These are phyloP conservation scores for Fraxinus paxiana DNA, from an alignment of 305 asterid species.

Conservation along the genomic window DNA sequence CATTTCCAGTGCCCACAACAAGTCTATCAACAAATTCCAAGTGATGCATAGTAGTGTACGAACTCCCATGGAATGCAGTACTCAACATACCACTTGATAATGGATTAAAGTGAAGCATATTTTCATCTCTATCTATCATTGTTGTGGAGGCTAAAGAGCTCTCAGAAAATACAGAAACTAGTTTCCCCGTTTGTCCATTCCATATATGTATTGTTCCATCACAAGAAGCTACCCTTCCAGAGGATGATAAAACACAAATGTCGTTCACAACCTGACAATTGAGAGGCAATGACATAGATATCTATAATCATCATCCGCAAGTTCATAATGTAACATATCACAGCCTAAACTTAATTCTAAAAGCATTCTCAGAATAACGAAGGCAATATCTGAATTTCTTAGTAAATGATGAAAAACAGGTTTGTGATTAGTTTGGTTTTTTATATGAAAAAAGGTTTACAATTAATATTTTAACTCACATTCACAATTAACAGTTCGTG, in stretches of 20 bases:
- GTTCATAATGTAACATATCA: constrained; percentile 9
- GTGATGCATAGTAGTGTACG: constrained; percentile 82
- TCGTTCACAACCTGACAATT: constrained; percentile 78
- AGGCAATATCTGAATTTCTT: neutral
- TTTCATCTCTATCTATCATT: constrained; percentile 58
- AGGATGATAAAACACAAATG: constrained; percentile 64
- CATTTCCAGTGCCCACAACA: constrained; percentile 89
- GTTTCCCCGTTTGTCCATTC: constrained; percentile 87
- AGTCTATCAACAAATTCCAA: constrained; percentile 61
- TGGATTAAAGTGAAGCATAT: constrained; percentile 68
- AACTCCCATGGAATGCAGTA: constrained; percentile 78
- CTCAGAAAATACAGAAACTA: constrained; percentile 71
- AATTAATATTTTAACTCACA: neutral
- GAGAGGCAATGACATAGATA: constrained; percentile 14
- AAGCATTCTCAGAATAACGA: neutral
- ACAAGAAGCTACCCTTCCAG: constrained; percentile 94
- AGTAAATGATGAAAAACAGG: neutral
- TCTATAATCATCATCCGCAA: constrained; percentile 6
- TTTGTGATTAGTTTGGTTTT: neutral
- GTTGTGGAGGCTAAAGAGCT: constrained; percentile 48
- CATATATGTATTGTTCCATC: constrained; percentile 94
- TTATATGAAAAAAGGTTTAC: neutral
- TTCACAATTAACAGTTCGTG: neutral
- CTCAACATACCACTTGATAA: constrained; percentile 70
- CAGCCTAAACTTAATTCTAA: neutral